Conservation (phyloP, 1,284 basidiomycete genomes). For the Cerrena zonata region DNA sequence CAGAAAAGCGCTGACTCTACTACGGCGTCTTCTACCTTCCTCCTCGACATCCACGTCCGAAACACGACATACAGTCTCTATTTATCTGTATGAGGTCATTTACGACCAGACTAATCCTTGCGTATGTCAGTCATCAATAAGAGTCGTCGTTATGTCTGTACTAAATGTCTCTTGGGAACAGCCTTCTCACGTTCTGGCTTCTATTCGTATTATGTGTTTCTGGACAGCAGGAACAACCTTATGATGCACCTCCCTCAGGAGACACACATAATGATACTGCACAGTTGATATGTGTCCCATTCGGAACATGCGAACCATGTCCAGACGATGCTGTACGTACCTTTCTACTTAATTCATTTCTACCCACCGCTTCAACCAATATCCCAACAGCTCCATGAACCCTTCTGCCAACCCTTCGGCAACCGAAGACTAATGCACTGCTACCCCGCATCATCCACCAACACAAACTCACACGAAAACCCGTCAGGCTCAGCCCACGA, state of each 20-base stretch:
- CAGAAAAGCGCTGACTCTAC: neutral
- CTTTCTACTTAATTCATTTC: constrained; percentile 2
- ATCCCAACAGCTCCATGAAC: constrained; percentile 65
- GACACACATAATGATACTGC: constrained; percentile 9
- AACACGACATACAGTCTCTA: neutral
- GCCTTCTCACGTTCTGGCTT: neutral
- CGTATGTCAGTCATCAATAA: neutral
- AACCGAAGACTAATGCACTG: constrained; percentile 84
- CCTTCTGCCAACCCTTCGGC: constrained; percentile 87
- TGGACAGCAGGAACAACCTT: constrained; percentile 4
- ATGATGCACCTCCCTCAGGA: neutral
- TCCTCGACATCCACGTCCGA: neutral
- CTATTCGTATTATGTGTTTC: constrained; percentile 1
- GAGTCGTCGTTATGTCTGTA: no score
- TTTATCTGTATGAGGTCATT: neutral
- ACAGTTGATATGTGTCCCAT: constrained; percentile 61
- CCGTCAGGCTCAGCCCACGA: constrained; percentile 9
- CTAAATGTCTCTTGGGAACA: neutral
- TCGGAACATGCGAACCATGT: constrained; percentile 79
- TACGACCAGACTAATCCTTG: neutral
- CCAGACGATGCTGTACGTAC: constrained; percentile 67
- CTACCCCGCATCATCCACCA: constrained; percentile 35
- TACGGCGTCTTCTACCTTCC: neutral
- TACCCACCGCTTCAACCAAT: neutral
- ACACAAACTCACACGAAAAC: constrained; percentile 10